Conservation (phyloP, 2,329 filamentous ascomycete genomes). For the Claviceps maximensis region DNA sequence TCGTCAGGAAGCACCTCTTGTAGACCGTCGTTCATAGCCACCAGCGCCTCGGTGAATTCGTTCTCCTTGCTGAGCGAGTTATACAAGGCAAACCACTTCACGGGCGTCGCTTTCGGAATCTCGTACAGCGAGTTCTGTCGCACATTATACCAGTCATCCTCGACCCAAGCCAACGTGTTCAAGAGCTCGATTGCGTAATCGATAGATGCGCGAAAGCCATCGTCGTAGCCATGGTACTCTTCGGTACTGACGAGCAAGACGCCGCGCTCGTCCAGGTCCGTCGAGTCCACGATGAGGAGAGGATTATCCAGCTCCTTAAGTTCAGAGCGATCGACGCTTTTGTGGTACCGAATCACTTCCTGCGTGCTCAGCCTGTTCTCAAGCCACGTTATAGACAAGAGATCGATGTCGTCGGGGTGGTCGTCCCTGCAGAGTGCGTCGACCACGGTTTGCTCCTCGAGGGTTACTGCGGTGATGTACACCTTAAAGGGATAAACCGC, state of each 20-base stretch:
- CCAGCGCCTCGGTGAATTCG: not conserved
- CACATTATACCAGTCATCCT: constrained; percentile 4
- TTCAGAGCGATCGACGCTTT: not conserved
- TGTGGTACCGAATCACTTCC: not conserved
- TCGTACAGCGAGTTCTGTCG: not conserved
- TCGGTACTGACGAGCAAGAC: constrained; percentile 2
- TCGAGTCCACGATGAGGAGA: constrained; percentile 3
- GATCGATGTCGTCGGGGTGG: not conserved
- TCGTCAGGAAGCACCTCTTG: not conserved
- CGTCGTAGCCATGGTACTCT: constrained; percentile 5
- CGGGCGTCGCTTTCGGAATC: not conserved
- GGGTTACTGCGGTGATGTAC: not conserved
- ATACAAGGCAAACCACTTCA: constrained; percentile 2
- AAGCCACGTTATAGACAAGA: not conserved
- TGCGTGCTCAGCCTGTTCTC: not conserved
- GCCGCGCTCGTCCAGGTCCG: not conserved
- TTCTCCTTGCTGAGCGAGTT: not conserved
- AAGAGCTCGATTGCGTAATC: not conserved
- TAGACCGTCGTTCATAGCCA: constrained; percentile 2
- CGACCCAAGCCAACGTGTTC: not conserved
- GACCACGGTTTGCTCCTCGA: not conserved
- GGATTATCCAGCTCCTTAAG: not conserved
- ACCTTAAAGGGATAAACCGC: not conserved
- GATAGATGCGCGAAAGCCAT: not conserved
- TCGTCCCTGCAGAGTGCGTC: not conserved